Conservation (phyloP, 768 basidiomycete genomes). For the Lentinula sp. region DNA sequence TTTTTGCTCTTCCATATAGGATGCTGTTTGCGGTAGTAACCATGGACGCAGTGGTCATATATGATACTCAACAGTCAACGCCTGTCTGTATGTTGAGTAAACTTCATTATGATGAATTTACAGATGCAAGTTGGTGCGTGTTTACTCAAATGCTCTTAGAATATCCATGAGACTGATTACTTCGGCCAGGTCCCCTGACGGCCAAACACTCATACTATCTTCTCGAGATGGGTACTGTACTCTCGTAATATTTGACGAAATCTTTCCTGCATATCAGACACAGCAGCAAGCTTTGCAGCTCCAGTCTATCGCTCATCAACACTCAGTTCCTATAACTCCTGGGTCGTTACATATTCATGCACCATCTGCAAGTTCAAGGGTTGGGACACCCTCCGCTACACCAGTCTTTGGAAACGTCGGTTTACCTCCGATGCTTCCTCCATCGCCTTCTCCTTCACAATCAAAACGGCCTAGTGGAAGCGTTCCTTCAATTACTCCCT, state of each 20-base stretch:
- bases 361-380: conserved; percentile 16
- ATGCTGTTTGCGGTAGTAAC: conserved; percentile 95
- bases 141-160: background rate
- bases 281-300: conserved; percentile 90
- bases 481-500: conserved; percentile 42
- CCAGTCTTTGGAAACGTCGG: conserved; percentile 23
- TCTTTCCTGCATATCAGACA: conserved; percentile 79
- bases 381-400: conserved; percentile 30
- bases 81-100: conserved; percentile 91
- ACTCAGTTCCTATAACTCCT: conserved; percentile 59
- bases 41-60: conserved; percentile 91
- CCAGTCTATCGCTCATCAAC: conserved; percentile 84
- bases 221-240: conserved; percentile 98
- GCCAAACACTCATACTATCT: conserved; percentile 85
- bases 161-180: background rate
- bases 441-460: conserved; percentile 4
- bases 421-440: conserved; percentile 19
- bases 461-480: conserved; percentile 18
- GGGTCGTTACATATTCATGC: conserved; percentile 18
- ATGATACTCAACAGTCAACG: conserved; percentile 94
- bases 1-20: conserved; percentile 89
- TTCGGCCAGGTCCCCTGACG: conserved; percentile 82
- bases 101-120: conserved; percentile 96
- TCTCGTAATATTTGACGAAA: conserved; percentile 90
- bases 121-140: conserved; percentile 85